Conservation (phyloP, 2,329 filamentous ascomycete species). For the Colletotrichum cordylinicola region DNA sequence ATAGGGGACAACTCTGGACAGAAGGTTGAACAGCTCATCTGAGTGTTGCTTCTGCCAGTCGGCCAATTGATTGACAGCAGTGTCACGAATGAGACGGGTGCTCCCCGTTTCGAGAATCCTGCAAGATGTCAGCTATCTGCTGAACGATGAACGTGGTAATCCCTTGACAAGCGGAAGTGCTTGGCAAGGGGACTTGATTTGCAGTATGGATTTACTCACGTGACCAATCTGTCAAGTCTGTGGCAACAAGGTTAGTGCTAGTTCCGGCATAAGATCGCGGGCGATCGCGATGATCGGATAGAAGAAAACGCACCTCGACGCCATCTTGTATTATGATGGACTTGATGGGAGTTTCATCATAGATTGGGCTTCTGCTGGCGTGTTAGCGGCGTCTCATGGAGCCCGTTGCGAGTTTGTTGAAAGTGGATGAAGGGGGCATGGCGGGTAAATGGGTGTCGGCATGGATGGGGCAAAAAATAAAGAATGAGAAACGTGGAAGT, state of each 20-base stretch:
- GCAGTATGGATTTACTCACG: conserved; percentile 63
- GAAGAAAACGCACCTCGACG: conserved; percentile 53
- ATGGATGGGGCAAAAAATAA: neutral
- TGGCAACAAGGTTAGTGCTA: conserved; percentile 32
- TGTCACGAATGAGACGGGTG: conserved; percentile 94
- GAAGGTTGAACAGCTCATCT: conserved; percentile 94
- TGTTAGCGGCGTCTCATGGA: neutral
- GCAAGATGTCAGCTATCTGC: conserved; percentile 24
- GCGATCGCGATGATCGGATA: neutral
- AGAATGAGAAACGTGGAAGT: neutral
- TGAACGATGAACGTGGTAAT: neutral
- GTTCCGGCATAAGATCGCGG: neutral
- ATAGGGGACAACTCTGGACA: conserved; percentile 94
- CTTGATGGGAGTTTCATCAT: conserved; percentile 25
- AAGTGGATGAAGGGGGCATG: neutral
- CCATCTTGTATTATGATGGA: conserved; percentile 52
- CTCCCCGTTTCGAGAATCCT: conserved; percentile 97
- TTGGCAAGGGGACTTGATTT: neutral
- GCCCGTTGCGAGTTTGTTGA: neutral
- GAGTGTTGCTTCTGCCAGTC: conserved; percentile 98
- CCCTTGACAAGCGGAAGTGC: neutral
- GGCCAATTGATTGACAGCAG: conserved; percentile 93
- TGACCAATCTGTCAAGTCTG: conserved; percentile 85
- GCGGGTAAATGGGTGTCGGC: neutral
- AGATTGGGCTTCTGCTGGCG: conserved; percentile 2